Base-by-base conservation (phyloP, 2,329 filamentous ascomycete species). In the Diplodia corticola region DNA sequence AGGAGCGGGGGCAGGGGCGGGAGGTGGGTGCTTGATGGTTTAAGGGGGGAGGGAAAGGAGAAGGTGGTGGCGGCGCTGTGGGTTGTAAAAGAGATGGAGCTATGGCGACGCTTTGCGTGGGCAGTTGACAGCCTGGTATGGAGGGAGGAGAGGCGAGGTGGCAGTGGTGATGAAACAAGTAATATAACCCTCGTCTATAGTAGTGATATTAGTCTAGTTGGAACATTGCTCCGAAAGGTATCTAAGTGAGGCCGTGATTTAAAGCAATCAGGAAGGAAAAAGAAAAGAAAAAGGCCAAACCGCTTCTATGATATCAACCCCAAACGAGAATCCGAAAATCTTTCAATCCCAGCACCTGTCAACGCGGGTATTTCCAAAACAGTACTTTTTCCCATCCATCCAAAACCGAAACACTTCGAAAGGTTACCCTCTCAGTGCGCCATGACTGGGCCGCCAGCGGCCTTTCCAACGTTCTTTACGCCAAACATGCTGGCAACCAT, bases 401-500 rank as follows among this genome's bases (percentile, higher is more conserved):
- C 5, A 53, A 22, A 17, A 37, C 2, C 12, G n/a, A 44, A 40
- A 26, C 7, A 4, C 22, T 59, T 46, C 20, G 4, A 33, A 24
- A n/a, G 44, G 63, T 37, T 55, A 57, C 49, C 15, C 13, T n/a
- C n/a, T 53, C 24, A 65, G 33, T 65, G 64, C 15, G 64, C 64
- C 64, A 65, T 51, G 7, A 60, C 48, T 2, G 64, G 46, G 13
- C 46, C 64, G 30, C 46, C 30, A 17, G 40, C 30, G 2, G 50
- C 22, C 46, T 28, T 40, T 30, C 54, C 64, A 17, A 63, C 37
- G 22, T 68, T 67, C 67, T 70, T 72, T 2, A 73, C 67, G 3
- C 71, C 72, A 44, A 73, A 66, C 37, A 26, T 44, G 33, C 59
- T 67, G 4, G 60, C 65, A 24, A 74, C 50, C 49, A 81, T 67